A percentile compares a stretch with the other conserved stretches of the same genome.
Evolutionary conservation across 805 yeast species (phyloP).

Genomic region (Candida alai): DNA sequence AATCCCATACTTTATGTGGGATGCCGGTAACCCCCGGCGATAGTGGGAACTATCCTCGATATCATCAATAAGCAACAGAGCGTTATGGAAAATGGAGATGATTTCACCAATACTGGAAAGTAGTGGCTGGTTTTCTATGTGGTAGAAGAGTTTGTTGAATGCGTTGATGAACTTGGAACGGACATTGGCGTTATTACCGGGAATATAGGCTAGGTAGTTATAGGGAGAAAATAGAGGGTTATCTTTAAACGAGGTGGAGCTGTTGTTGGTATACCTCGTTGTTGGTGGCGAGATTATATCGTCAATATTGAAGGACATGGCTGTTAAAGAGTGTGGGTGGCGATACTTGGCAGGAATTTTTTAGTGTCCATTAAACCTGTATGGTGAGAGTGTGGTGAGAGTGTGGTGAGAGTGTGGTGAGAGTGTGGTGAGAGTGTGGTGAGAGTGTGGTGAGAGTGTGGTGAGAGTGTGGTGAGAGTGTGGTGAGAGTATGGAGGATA

Average conservation of each 20-base stretch:
- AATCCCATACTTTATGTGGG: constrained; percentile 72
- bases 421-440: too few species aligned
- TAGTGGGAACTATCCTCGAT: constrained; percentile 74
- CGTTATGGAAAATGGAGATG: constrained; percentile 32
- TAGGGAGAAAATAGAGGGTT: constrained; percentile 24
- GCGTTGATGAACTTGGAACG: constrained; percentile 28
- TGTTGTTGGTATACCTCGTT: neutral
- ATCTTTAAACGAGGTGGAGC: too few species aligned
- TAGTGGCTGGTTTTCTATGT: constrained; percentile 20
- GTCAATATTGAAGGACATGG: constrained; percentile 7
- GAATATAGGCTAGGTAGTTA: constrained; percentile 27
- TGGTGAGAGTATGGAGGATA: too few species aligned
- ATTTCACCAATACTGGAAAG: constrained; percentile 25
- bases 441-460: too few species aligned
- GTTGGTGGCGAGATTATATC: constrained; percentile 4
- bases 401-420: too few species aligned
- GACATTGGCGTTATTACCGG: constrained; percentile 30
- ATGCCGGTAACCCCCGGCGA: constrained; percentile 75
- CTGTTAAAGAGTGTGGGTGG: neutral
- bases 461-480: too few species aligned
- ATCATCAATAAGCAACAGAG: constrained; percentile 62
- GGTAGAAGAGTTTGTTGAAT: constrained; percentile 30
- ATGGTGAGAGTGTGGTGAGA: too few species aligned
- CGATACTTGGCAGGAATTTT: constrained; percentile 1
- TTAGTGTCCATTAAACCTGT: too few species aligned